Conservation (phyloP, 2,329 filamentous ascomycete species). For the Neofusicoccum parvum region DNA sequence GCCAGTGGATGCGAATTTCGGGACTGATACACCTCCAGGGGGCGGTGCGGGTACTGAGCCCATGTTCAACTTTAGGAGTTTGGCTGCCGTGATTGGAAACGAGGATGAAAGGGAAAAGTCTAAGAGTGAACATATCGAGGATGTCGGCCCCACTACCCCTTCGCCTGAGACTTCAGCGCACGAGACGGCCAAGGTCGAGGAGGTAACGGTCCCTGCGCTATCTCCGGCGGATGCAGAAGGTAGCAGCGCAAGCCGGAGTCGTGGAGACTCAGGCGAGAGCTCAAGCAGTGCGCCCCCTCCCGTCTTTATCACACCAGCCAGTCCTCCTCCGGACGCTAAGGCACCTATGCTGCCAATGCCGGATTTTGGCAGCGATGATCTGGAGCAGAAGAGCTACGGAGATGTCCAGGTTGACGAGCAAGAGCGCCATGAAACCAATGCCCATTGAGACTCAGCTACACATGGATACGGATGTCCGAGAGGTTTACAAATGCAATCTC, state of each 20-base stretch:
- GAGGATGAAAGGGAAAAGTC: slow-evolving; percentile 19
- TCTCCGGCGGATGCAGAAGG: neutral
- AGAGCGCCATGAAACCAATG: neutral
- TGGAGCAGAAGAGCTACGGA: neutral
- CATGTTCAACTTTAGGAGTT: slow-evolving; percentile 88
- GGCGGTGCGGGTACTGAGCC: slow-evolving; percentile 64
- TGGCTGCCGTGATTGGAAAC: slow-evolving; percentile 72
- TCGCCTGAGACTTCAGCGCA: neutral
- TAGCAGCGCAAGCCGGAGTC: neutral
- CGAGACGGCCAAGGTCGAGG: neutral
- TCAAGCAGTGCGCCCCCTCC: slow-evolving; percentile 11
- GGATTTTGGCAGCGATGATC: neutral
- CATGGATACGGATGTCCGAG: neutral
- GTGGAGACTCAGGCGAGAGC: slow-evolving; percentile 18
- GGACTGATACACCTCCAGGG: slow-evolving; percentile 49
- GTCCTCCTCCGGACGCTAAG: neutral
- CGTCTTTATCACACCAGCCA: neutral
- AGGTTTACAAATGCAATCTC: neutral
- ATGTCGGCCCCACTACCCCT: neutral
- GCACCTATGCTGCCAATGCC: slow-evolving; percentile 6
- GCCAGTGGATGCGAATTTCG: slow-evolving; percentile 55
- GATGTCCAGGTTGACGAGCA: neutral
- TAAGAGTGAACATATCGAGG: slow-evolving; percentile 15
- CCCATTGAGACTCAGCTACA: neutral
- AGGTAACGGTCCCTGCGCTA: neutral